Base-by-base conservation (phyloP, 768 basidiomycete species). In the Agrocybe chaxingu region DNA sequence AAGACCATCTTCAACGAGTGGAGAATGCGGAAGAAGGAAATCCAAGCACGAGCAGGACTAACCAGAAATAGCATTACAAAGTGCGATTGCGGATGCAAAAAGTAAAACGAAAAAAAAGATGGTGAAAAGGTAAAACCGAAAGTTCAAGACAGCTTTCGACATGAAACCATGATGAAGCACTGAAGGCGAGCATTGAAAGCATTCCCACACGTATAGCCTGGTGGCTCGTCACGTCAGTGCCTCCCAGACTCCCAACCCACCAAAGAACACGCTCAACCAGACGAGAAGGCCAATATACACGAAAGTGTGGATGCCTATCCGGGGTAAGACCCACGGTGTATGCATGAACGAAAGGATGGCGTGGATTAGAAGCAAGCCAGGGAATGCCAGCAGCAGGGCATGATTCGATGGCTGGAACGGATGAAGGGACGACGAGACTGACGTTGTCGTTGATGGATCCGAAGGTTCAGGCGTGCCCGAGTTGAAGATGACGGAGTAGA, bases 241-340 rank as follows among this genome's bases (percentile, higher is more conserved):
- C 29, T 79, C 82, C 90, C 90, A 92, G 7, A 80, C 66, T 0
- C 80, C 86, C 45, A 92, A 67, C 3, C 87, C 89, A 3, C 80
- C 76, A 62, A 92, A 91, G 57, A 92, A 80, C 35, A 74, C 71
- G 24, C 85, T 84, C 9, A 92, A 67, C 0, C 83, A 81, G 3
- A 87, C 75, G 30, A 92, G 64, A 40, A 82, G 71, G 16, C 79
- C 81, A 8, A 84, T 71, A 65, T 90, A 93, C 19, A 87, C 88
- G 31, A 84, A 85, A 0, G 81, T 81, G 45, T 89, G 90, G 29
- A 91, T 77, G 6, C 90, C 90, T 24, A 92, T 77, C 36, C 78
- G 75, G 0, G 88, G 86, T 9, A 92, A 73, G 29, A 89, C 68
- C 45, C 75, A 66, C 1, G 87, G 80, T 0, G 86, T 82, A 55